Conservation (phyloP, 2,329 filamentous ascomycete species). For the Myrmaecium sp. region DNA sequence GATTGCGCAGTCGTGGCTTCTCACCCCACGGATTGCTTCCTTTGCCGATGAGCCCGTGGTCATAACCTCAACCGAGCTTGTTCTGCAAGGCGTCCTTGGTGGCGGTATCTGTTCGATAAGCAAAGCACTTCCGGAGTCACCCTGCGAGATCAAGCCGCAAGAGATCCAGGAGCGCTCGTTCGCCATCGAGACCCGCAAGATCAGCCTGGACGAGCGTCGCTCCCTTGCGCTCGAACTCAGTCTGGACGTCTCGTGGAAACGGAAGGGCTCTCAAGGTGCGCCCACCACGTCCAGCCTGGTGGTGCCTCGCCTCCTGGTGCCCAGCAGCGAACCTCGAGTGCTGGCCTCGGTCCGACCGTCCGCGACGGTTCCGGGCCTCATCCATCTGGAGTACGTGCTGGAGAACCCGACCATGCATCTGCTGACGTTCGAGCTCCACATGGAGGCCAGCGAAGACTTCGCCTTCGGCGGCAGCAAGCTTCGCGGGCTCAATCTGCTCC, state of each 20-base stretch:
- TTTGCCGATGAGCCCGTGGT: slow-evolving; percentile 50
- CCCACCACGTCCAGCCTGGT: slow-evolving; percentile 40
- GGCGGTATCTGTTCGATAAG: slow-evolving; percentile 39
- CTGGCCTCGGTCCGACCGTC: slow-evolving; percentile 35
- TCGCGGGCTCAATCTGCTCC: slow-evolving; percentile 62
- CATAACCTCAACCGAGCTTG: slow-evolving; percentile 48
- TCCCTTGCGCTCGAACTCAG: slow-evolving; percentile 58
- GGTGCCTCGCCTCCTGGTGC: slow-evolving; percentile 64
- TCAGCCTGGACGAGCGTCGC: slow-evolving; percentile 64
- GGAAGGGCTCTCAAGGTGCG: slow-evolving; percentile 24
- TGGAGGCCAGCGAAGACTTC: slow-evolving; percentile 87
- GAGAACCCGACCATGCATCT: slow-evolving; percentile 94
- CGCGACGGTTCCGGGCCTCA: slow-evolving; percentile 8
- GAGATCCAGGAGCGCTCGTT: slow-evolving; percentile 58
- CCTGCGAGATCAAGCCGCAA: slow-evolving; percentile 40
- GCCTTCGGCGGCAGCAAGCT: slow-evolving; percentile 83
- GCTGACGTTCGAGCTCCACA: slow-evolving; percentile 75
- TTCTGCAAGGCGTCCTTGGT: slow-evolving; percentile 42
- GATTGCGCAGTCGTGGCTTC: slow-evolving; percentile 31
- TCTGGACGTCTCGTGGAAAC: slow-evolving; percentile 63
- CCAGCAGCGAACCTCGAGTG: slow-evolving; percentile 74
- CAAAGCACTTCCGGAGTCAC: slow-evolving; percentile 12
- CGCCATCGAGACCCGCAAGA: slow-evolving; percentile 56
- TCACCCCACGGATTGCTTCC: slow-evolving; percentile 58
- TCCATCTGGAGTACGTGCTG: slow-evolving; percentile 46